Evolutionary conservation across 2,329 filamentous ascomycete genomes (phyloP).

Genomic region (Juglanconis oblonga): DNA sequence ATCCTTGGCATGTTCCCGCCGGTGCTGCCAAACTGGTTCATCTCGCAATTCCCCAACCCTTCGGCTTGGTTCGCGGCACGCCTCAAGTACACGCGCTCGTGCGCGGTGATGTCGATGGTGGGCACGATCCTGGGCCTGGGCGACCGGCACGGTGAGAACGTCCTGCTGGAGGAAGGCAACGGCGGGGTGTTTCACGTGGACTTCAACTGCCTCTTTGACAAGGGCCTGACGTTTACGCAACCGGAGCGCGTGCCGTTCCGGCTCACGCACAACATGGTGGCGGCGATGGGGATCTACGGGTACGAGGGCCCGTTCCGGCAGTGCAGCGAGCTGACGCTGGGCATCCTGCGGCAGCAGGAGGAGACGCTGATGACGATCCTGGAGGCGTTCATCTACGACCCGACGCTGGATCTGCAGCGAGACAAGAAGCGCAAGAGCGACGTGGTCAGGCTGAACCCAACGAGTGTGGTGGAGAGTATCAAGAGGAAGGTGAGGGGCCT

Average conservation of each 20-base stretch:
- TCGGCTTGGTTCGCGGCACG: slow-evolving; percentile 88
- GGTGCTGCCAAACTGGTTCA: slow-evolving; percentile 90
- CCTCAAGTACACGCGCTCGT: slow-evolving; percentile 85
- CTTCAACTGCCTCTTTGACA: slow-evolving; percentile 99
- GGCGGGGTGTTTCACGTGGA: slow-evolving; percentile 96
- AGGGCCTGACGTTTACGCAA: slow-evolving; percentile 91
- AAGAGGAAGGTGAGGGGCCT: slow-evolving; percentile 81
- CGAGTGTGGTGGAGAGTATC: slow-evolving; percentile 85
- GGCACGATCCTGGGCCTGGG: slow-evolving; percentile 91
- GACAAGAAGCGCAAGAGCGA: slow-evolving; percentile 60
- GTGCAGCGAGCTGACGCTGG: slow-evolving; percentile 84
- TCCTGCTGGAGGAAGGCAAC: slow-evolving; percentile 88
- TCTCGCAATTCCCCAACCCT: slow-evolving; percentile 90
- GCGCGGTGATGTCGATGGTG: slow-evolving; percentile 99
- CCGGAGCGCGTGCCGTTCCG: slow-evolving; percentile 95
- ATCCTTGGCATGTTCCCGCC: slow-evolving; percentile 69
- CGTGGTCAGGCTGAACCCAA: slow-evolving; percentile 51
- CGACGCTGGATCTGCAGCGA: slow-evolving; percentile 83
- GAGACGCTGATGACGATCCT: slow-evolving; percentile 97
- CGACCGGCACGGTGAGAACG: slow-evolving; percentile 95
- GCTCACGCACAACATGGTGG: slow-evolving; percentile 96
- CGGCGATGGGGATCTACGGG: slow-evolving; percentile 92
- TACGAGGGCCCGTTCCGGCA: slow-evolving; percentile 91
- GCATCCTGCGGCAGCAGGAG: slow-evolving; percentile 82
- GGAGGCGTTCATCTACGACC: slow-evolving; percentile 95